Evolutionary conservation across 495 filamentous ascomycete species (phyloP), one percentile per base, ranked within the genome.

Genomic region (Sabuloglossum arenarium): DNA sequence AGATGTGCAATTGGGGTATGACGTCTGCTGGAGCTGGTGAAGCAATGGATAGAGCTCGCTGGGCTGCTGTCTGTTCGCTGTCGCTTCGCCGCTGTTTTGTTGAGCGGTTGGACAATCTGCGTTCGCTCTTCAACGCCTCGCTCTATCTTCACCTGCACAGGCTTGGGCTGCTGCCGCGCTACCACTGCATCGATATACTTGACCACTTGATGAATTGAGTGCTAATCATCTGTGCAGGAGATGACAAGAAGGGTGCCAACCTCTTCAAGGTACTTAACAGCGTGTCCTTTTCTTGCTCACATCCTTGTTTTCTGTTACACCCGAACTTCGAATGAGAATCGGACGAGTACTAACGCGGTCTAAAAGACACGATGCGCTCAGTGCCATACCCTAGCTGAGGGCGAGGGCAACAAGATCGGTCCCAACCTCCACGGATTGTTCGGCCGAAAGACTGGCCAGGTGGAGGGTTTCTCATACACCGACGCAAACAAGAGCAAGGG

Each of bases 401-500:
- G 73, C 61, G 93, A 89, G 72, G 75, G 82, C 72, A 90, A 96
- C 86, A 97, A 97, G 79, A 82, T 95, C 72, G 91, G 91, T 69
- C 91, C 91, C 63, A 89, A 88, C 69, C 81, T 99, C 56, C 81
- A 90, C 81, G 91, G 91, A 71, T 85, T 99, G 51, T 97, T 96
- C 71, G 91, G 91, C 68, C 91, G 91, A 66, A 85, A 95, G 79
- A 85, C 86, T 56, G 91, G 91, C 63, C 75, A 79, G 63, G 82
- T 88, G 60, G 86, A 88, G 54, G 93, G 91, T 58, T 99, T 84
- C 80, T 75, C 86, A 65, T 99, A 97, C 81, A 96, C 65, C 71
- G 91, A 99, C 67, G 93, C 91, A 76, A 99, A 99, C 84, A 95
- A 95, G 84, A 73, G 84, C 66, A 94, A 94, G 76, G 88, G 78